These are phyloP conservation scores for Rhodamnia rubescens DNA, from an alignment of 345 rosid genomes.

Conservation along the genomic window DNA sequence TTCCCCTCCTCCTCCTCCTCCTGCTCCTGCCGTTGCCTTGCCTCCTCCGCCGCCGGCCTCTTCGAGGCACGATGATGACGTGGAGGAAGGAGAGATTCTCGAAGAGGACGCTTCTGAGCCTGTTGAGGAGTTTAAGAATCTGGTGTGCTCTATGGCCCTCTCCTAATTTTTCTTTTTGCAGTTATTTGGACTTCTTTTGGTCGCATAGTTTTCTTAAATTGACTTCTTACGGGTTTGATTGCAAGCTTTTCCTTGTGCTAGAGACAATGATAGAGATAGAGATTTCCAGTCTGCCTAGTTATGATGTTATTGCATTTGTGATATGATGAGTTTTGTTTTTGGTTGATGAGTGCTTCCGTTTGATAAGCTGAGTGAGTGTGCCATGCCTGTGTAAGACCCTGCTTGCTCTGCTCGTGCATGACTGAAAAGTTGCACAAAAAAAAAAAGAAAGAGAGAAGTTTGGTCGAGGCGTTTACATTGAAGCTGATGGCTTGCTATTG, in stretches of 20 bases:
- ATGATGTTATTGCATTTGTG: neutral
- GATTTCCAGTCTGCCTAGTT: neutral
- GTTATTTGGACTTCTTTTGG: neutral
- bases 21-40: neutral
- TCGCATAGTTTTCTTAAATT: neutral
- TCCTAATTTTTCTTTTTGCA: neutral
- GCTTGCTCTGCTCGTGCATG: conserved; percentile 36
- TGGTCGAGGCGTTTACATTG: conserved; percentile 52
- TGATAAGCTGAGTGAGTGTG: conserved; percentile 36
- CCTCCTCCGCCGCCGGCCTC: neutral
- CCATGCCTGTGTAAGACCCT: conserved; percentile 39
- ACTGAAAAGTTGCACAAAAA: conserved; percentile 13
- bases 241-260: neutral
- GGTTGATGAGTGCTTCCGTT: conserved; percentile 22
- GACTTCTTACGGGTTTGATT: neutral
- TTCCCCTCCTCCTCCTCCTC: conserved; percentile 8
- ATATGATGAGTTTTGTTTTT: neutral
- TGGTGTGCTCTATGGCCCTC: conserved; percentile 53
- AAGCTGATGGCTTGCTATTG: conserved; percentile 64
- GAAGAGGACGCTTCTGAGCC: conserved; percentile 38
- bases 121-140: conserved; percentile 11
- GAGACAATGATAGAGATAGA: neutral
- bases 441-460: conserved; percentile 29
- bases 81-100: conserved; percentile 98
- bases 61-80: conserved; percentile 43